Evolutionary conservation across 1,284 basidiomycete genomes (phyloP).

Genomic region (Cryptococcus sp.): DNA sequence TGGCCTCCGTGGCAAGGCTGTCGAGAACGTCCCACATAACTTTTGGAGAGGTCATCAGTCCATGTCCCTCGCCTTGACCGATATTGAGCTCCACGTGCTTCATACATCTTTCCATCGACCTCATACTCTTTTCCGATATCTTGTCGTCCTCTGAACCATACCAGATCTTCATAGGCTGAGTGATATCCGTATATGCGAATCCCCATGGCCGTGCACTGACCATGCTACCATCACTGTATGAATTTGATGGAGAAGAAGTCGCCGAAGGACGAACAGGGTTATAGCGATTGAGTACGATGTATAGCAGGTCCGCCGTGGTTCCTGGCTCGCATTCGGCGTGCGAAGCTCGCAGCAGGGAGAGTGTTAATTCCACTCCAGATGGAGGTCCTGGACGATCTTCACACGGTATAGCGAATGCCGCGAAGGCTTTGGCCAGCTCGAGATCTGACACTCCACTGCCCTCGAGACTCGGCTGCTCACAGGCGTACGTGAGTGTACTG

Average conservation of each 20-base stretch:
- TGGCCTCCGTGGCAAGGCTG: constrained; percentile 51
- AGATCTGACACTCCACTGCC: neutral
- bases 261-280: too few relatives aligned
- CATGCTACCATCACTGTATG: too few relatives aligned
- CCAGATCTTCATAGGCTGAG: constrained; percentile 82
- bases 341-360: constrained; percentile 86
- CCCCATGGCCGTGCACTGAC: constrained; percentile 43
- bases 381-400: constrained; percentile 4
- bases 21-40: constrained; percentile 89
- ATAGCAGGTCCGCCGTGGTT: constrained; percentile 83
- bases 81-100: constrained; percentile 65
- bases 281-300: constrained; percentile 75
- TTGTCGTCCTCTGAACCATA: constrained; percentile 91
- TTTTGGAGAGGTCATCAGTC: constrained; percentile 83
- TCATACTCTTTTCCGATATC: constrained; percentile 81
- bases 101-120: constrained; percentile 88
- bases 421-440: neutral
- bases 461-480: neutral
- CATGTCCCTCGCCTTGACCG: constrained; percentile 84
- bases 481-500: neutral
- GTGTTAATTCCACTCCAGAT: constrained; percentile 43
- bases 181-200: constrained; percentile 63
- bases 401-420: neutral
- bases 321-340: constrained; percentile 92
- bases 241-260: too few relatives aligned